These are phyloP conservation scores for Zygosaccharomyces sapae DNA, from an alignment of 1,139 yeast genomes.

Conservation along the genomic window DNA sequence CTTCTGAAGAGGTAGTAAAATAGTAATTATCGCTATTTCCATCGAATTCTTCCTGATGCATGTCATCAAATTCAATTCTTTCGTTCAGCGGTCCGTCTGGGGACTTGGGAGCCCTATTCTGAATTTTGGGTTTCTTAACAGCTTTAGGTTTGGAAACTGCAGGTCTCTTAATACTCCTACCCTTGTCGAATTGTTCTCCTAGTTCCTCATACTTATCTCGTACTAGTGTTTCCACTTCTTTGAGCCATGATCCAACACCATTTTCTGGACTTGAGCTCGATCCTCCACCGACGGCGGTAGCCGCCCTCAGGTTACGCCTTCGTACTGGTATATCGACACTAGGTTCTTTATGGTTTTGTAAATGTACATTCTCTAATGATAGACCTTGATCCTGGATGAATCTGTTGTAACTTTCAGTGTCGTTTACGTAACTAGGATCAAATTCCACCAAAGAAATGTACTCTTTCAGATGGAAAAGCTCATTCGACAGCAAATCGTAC, in stretches of 20 bases:
- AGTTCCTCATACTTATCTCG: conserved; percentile 20
- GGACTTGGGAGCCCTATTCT: background rate
- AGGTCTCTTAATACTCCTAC: conserved; percentile 2
- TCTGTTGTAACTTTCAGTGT: conserved; percentile 28
- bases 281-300: conserved; percentile 11
- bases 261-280: conserved; percentile 4
- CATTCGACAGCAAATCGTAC: conserved; percentile 40
- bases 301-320: conserved; percentile 25
- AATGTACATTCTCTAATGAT: conserved; percentile 11
- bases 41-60: conserved; percentile 10
- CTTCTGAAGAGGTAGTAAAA: conserved; percentile 34
- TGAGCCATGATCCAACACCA: conserved; percentile 8
- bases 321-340: conserved; percentile 18
- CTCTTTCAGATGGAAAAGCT: conserved; percentile 43
- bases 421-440: conserved; percentile 34
- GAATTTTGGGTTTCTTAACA: background rate
- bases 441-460: conserved; percentile 41
- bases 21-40: conserved; percentile 24
- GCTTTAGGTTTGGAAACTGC: background rate
- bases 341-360: conserved; percentile 8
- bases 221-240: conserved; percentile 17
- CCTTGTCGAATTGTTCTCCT: conserved; percentile 5
- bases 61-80: conserved; percentile 1
- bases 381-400: conserved; percentile 28
- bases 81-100: conserved; percentile 2